Evolutionary conservation across 495 filamentous ascomycete species (phyloP).

Genomic region (Podospora sp.): DNA sequence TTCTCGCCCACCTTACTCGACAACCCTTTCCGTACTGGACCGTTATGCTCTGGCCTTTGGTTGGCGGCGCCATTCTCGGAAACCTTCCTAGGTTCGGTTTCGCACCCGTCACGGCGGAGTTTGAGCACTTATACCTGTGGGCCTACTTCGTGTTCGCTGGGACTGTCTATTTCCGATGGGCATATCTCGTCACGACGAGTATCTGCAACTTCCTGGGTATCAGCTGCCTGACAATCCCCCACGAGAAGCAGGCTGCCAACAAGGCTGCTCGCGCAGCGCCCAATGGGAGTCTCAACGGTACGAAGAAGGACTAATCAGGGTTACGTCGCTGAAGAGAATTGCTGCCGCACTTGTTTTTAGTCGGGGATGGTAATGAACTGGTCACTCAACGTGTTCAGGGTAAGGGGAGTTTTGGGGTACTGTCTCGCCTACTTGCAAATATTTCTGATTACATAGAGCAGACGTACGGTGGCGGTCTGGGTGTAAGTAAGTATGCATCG

Average conservation of each 20-base stretch:
- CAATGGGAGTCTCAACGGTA: constrained; percentile 29
- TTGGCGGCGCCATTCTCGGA: constrained; percentile 79
- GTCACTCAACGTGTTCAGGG: constrained; percentile 17
- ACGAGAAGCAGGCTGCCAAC: constrained; percentile 56
- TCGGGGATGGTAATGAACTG: constrained; percentile 5
- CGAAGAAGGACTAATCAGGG: constrained; percentile 10
- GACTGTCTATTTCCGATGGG: constrained; percentile 89
- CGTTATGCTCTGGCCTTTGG: constrained; percentile 78
- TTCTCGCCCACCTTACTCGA: constrained; percentile 88
- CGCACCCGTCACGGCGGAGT: constrained; percentile 55
- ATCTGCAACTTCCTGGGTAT: constrained; percentile 93
- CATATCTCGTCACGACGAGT: constrained; percentile 82
- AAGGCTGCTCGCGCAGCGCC: constrained; percentile 25
- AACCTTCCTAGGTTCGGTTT: constrained; percentile 83
- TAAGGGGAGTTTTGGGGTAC: neutral
- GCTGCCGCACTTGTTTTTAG: neutral
- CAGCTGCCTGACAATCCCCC: constrained; percentile 87
- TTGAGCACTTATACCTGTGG: constrained; percentile 81
- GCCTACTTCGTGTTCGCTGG: constrained; percentile 79
- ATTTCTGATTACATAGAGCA: constrained; percentile 5
- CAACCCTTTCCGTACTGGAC: constrained; percentile 99
- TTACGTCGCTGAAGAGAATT: neutral
- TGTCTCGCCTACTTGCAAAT: neutral
- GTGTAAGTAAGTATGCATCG: neutral
- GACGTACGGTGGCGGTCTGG: neutral